Conservation (phyloP, 2,329 filamentous ascomycete species). For the Penicillium sp. region DNA sequence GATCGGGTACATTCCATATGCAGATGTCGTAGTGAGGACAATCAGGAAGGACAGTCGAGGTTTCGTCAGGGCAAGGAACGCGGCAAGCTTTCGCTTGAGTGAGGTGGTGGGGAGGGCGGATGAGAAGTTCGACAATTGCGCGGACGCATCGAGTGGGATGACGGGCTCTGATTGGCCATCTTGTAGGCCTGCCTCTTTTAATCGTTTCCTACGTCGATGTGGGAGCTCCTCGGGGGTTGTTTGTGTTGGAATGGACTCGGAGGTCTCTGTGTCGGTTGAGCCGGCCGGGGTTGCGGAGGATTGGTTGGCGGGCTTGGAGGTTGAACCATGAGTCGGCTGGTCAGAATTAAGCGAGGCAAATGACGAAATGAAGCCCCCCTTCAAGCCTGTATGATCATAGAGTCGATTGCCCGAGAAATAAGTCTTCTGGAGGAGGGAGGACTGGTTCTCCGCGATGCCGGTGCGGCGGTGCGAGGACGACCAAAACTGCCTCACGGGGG, state of each 20-base stretch:
- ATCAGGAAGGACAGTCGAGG: slow-evolving; percentile 90
- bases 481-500: slow-evolving; percentile 35
- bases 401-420: slow-evolving; percentile 46
- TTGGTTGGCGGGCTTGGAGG: slow-evolving; percentile 15
- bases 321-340: slow-evolving; percentile 2
- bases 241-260: slow-evolving; percentile 26
- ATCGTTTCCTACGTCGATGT: slow-evolving; percentile 48
- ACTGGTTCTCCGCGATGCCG: slow-evolving; percentile 31
- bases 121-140: slow-evolving; percentile 62
- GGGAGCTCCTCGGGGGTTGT: slow-evolving; percentile 39
- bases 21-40: slow-evolving; percentile 84
- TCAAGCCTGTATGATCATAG: slow-evolving; percentile 21
- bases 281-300: slow-evolving; percentile 19
- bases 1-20: slow-evolving; percentile 92
- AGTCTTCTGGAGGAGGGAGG: slow-evolving; percentile 38
- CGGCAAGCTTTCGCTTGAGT: slow-evolving; percentile 70
- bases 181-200: slow-evolving; percentile 38
- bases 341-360: slow-evolving; percentile 30
- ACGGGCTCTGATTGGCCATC: slow-evolving; percentile 32
- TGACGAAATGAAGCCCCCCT: slow-evolving; percentile 32
- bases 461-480: slow-evolving; percentile 36
- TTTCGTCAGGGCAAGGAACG: slow-evolving; percentile 91
- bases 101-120: slow-evolving; percentile 61
- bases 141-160: slow-evolving; percentile 64
- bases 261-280: slow-evolving; percentile 11